Conservation (phyloP, 2,329 filamentous ascomycete species). For the Botrytis elliptica region DNA sequence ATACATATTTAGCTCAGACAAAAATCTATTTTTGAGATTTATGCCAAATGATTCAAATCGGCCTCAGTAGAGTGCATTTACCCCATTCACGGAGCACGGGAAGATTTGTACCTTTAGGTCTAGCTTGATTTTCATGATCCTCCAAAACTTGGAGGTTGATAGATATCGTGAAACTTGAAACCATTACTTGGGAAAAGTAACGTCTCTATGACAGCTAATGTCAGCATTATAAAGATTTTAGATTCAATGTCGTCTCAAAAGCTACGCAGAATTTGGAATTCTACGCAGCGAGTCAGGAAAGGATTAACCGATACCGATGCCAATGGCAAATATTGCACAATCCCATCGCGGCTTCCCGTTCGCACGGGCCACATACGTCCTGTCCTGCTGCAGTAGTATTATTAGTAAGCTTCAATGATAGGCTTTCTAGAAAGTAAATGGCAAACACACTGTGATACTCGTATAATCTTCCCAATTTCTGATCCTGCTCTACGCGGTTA, state of each 20-base stretch:
- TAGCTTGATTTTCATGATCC: background rate
- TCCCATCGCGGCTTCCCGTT: background rate
- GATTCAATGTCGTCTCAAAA: background rate
- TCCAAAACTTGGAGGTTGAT: background rate
- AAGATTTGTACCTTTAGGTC: background rate
- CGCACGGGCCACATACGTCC: background rate
- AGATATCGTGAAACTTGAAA: background rate
- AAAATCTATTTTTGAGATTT: too few species aligned
- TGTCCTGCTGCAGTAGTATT: background rate
- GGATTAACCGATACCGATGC: background rate
- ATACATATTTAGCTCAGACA: too few species aligned
- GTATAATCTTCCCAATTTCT: background rate
- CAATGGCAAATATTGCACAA: background rate
- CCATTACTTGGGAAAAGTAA: background rate
- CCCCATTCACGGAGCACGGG: background rate
- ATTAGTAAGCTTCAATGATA: background rate
- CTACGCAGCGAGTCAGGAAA: background rate
- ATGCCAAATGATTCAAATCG: too few species aligned
- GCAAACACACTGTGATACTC: background rate
- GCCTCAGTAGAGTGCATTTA: background rate
- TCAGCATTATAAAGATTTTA: background rate
- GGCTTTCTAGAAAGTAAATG: background rate
- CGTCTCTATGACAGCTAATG: background rate
- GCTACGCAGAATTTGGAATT: background rate
- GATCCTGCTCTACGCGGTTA: background rate